A percentile compares a stretch with the other conserved stretches of the same genome.
Conservation (phyloP, 495 filamentous ascomycete genomes). For the Aspergillus cavernicola region DNA sequence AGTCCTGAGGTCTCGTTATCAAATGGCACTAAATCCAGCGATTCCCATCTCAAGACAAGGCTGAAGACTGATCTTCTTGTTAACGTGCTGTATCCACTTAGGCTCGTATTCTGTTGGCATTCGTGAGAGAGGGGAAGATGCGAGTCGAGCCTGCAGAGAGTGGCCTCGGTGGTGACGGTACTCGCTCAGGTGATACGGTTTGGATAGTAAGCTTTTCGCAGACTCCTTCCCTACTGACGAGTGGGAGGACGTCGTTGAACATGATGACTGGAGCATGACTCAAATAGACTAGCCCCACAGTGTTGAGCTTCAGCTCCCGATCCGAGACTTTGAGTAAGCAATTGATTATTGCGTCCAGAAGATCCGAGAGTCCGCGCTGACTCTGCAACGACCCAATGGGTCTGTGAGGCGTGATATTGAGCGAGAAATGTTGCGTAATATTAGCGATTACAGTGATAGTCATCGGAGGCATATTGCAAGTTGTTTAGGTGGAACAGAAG, state of each 20-base stretch:
- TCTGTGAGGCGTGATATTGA: background rate
- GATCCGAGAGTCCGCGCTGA: no score
- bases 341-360: no score
- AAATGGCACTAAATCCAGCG: no score
- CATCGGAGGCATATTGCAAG: no score
- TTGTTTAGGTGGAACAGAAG: no score
- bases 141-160: background rate
- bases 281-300: background rate
- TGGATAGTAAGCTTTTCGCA: background rate
- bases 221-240: background rate
- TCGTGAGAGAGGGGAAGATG: background rate
- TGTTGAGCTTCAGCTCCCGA: background rate
- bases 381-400: background rate
- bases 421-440: no score
- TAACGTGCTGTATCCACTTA: background rate
- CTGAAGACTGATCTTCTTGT: no score
- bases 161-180: background rate
- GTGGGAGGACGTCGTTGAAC: no score
- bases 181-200: background rate
- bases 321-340: background rate
- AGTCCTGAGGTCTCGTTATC: no score
- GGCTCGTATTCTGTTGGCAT: background rate
- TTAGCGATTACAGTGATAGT: no score
- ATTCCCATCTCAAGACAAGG: no score
- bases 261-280: background rate